These are phyloP conservation scores for Boletus eberwhitei DNA, from an alignment of 768 basidiomycete species.

Conservation along the genomic window DNA sequence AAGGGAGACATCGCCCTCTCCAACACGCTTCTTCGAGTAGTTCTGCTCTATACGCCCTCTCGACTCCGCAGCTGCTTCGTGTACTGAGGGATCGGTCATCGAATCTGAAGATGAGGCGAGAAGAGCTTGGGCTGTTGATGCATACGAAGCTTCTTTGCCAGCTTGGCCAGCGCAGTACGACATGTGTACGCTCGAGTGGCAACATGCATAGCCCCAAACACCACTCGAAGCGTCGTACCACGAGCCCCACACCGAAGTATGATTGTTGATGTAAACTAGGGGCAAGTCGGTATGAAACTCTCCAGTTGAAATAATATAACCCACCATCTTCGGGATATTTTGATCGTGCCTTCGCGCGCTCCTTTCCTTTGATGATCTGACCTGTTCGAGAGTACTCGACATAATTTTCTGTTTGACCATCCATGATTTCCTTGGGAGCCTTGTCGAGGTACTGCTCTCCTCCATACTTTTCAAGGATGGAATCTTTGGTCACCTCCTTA, in stretches of 20 bases:
- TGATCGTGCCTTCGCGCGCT: slow-evolving; percentile 79
- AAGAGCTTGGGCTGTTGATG: slow-evolving; percentile 71
- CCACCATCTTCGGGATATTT: slow-evolving; percentile 97
- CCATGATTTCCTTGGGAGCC: slow-evolving; percentile 88
- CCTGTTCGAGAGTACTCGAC: slow-evolving; percentile 95
- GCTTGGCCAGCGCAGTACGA: slow-evolving; percentile 91
- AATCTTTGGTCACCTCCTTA: slow-evolving; percentile 83
- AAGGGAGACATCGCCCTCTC: slow-evolving; percentile 77
- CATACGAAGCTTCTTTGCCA: slow-evolving; percentile 72
- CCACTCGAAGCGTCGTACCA: slow-evolving; percentile 74
- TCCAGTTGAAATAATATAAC: slow-evolving; percentile 19
- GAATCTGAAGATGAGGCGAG: slow-evolving; percentile 42
- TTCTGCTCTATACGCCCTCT: slow-evolving; percentile 57
- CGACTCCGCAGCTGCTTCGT: slow-evolving; percentile 28
- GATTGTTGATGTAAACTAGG: slow-evolving; percentile 86
- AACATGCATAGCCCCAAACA: slow-evolving; percentile 93
- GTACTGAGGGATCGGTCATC: slow-evolving; percentile 27
- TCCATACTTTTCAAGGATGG: slow-evolving; percentile 90
- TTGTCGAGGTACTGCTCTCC: slow-evolving; percentile 89
- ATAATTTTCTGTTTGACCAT: slow-evolving; percentile 95
- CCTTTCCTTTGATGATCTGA: slow-evolving; percentile 86
- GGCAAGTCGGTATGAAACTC: not conserved
- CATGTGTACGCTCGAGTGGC: slow-evolving; percentile 79
- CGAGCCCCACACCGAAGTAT: slow-evolving; percentile 96
- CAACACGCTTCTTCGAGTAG: slow-evolving; percentile 75